These are phyloP conservation scores for Pinguiococcus pyrenoidosus DNA, from an alignment of 108 stramenopile species.

Conservation along the genomic window DNA sequence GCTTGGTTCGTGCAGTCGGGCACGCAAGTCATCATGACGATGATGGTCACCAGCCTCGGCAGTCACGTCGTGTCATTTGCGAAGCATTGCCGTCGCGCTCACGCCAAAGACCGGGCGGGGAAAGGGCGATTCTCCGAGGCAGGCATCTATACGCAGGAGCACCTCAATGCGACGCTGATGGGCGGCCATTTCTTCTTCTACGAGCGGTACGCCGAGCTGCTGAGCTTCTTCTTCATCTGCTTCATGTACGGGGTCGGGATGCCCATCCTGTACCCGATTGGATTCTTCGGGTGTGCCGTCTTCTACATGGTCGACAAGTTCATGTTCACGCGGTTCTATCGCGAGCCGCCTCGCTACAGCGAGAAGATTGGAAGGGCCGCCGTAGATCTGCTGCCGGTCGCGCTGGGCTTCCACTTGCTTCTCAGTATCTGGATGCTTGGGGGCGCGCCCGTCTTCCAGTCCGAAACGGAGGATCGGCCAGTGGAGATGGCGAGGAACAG, in stretches of 20 bases:
- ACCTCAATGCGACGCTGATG: conserved; percentile 44
- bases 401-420: conserved; percentile 18
- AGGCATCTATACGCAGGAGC: conserved; percentile 60
- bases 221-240: conserved; percentile 57
- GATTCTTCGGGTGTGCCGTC: conserved; percentile 40
- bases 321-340: conserved; percentile 57
- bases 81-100: too few relatives aligned
- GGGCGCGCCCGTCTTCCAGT: conserved; percentile 21
- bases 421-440: conserved; percentile 37
- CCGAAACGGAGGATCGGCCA: background rate
- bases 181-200: conserved; percentile 50
- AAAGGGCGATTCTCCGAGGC: too few relatives aligned
- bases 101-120: too few relatives aligned
- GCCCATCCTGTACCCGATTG: conserved; percentile 52
- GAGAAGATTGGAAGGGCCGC: conserved; percentile 14
- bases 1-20: conserved; percentile 30
- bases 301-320: conserved; percentile 63
- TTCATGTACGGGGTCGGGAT: conserved; percentile 56
- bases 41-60: conserved; percentile 28
- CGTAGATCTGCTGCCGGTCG: conserved; percentile 23
- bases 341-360: conserved; percentile 48
- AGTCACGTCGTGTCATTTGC: conserved; percentile 16
- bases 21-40: conserved; percentile 18
- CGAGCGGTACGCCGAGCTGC: conserved; percentile 48
- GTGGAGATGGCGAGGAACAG: background rate